Conservation (phyloP, 139 green algal genomes). For the Pleodorina starrii region DNA sequence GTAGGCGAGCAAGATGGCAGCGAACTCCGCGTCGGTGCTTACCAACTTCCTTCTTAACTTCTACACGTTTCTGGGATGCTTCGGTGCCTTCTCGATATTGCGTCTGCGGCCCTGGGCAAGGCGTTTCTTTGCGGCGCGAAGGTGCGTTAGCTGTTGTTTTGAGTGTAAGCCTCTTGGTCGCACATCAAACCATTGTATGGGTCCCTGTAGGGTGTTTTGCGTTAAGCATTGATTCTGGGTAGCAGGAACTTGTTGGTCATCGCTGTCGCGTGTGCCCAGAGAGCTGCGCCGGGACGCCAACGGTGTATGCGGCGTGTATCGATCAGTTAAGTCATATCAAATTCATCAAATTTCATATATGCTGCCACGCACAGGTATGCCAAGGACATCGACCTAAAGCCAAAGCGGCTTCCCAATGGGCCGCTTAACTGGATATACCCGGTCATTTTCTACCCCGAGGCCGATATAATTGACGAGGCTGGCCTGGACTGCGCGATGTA, state of each 20-base stretch:
- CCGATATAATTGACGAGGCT: slow-evolving; percentile 42
- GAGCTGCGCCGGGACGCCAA: too few species aligned
- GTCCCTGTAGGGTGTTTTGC: too few species aligned
- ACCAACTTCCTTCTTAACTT: slow-evolving; percentile 28
- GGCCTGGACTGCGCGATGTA: slow-evolving; percentile 62
- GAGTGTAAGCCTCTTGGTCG: too few species aligned
- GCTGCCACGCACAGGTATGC: slow-evolving; percentile 37
- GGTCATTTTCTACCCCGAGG: slow-evolving; percentile 19
- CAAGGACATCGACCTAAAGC: slow-evolving; percentile 43
- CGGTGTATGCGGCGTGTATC: too few species aligned
- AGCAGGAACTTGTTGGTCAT: too few species aligned
- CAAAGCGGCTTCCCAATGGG: background rate
- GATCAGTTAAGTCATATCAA: too few species aligned
- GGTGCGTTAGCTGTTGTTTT: slow-evolving; percentile 3
- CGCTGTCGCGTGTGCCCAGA: too few species aligned
- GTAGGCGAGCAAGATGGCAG: background rate
- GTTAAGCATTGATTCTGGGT: too few species aligned
- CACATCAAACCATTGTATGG: too few species aligned
- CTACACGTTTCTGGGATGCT: slow-evolving; percentile 23
- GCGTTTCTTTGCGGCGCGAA: slow-evolving; percentile 39
- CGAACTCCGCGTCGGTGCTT: slow-evolving; percentile 11
- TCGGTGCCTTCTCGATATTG: background rate
- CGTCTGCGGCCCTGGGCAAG: slow-evolving; percentile 3
- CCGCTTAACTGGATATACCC: slow-evolving; percentile 12
- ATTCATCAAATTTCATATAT: too few species aligned